These are phyloP conservation scores for Cucurbita moschata DNA, from an alignment of 306 rosid genomes.

Conservation along the genomic window DNA sequence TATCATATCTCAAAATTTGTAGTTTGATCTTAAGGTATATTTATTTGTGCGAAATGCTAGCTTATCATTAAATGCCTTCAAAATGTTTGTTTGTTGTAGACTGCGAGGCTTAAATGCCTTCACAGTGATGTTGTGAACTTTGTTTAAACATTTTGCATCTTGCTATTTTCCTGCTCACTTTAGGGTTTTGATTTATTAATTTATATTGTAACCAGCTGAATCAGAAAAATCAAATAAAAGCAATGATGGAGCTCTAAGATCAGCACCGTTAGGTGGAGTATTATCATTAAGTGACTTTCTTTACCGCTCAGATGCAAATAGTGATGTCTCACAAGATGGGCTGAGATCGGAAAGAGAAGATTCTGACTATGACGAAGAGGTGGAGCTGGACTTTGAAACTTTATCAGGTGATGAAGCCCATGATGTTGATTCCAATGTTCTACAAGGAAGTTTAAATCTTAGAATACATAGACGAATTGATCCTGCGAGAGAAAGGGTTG, in stretches of 20 bases:
- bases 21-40: no score
- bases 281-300: slow-evolving; percentile 76
- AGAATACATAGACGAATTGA: slow-evolving; percentile 67
- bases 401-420: slow-evolving; percentile 78
- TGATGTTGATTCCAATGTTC: slow-evolving; percentile 60
- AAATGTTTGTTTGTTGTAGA: background rate
- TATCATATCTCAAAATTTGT: no score
- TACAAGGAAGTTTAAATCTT: slow-evolving; percentile 77
- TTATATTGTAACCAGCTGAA: slow-evolving; percentile 38
- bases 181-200: slow-evolving; percentile 12
- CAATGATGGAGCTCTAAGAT: slow-evolving; percentile 45
- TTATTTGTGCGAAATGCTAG: no score
- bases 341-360: slow-evolving; percentile 82
- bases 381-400: slow-evolving; percentile 86
- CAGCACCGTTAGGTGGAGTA: slow-evolving; percentile 49
- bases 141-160: background rate
- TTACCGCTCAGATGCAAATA: slow-evolving; percentile 62
- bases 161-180: background rate
- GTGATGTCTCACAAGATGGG: slow-evolving; percentile 83
- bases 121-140: background rate
- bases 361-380: slow-evolving; percentile 85
- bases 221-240: slow-evolving; percentile 45
- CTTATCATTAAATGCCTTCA: background rate
- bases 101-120: no score
- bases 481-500: slow-evolving; percentile 42